phyloP scores from a whole-genome alignment of 2,329 filamentous ascomycete species.

The Aspergillus amoenus region DNA sequence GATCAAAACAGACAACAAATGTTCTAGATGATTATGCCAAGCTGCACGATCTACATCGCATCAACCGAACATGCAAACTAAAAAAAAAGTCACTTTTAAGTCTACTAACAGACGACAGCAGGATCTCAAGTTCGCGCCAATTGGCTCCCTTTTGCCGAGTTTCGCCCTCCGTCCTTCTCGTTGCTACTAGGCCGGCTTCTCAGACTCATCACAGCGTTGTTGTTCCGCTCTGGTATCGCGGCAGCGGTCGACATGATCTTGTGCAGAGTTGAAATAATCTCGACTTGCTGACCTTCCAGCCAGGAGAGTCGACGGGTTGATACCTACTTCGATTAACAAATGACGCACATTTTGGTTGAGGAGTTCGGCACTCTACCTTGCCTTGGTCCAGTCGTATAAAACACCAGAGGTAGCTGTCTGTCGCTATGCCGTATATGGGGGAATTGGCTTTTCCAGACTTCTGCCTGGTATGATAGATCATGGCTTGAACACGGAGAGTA shows the following conservation, averaged over 20 bases:
- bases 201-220: neutral
- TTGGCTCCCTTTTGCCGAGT: no score
- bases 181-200: no score
- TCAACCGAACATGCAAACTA: neutral
- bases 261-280: neutral
- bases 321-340: neutral
- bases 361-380: neutral
- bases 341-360: neutral
- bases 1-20: neutral
- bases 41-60: slow-evolving; percentile 1
- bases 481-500: neutral
- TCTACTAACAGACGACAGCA: no score
- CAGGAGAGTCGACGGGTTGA: neutral
- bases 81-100: no score
- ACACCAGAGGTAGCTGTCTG: neutral
- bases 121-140: no score
- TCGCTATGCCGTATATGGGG: neutral
- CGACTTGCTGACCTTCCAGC: neutral
- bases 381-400: neutral
- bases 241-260: neutral
- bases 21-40: neutral
- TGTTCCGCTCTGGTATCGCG: neutral
- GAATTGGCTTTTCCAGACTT: no score
- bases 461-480: neutral
- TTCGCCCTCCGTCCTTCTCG: no score